phyloP scores from a whole-genome alignment of 1,284 basidiomycete species.

The Trametes sp. region DNA sequence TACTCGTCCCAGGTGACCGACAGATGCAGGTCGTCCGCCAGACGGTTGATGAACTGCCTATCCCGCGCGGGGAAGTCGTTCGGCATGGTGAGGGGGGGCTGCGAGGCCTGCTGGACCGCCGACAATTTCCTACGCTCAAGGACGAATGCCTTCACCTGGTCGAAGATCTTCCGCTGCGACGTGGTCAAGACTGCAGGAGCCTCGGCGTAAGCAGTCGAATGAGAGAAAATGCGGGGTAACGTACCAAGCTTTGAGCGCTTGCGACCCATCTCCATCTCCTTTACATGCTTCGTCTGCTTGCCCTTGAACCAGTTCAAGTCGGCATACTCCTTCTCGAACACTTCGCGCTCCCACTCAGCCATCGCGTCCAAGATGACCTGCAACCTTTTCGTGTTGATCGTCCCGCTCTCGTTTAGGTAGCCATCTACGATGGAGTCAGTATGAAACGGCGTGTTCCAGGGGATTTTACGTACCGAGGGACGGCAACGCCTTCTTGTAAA shows the following conservation, averaged over 20 bases:
- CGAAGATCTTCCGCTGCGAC: conserved; percentile 79
- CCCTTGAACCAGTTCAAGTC: conserved; percentile 93
- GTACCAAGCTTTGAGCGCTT: conserved; percentile 61
- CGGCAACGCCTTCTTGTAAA: conserved; percentile 94
- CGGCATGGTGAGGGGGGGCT: conserved; percentile 66
- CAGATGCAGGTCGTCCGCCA: conserved; percentile 81
- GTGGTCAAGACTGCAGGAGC: conserved; percentile 66
- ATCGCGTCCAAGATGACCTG: conserved; percentile 92
- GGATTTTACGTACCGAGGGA: conserved; percentile 64
- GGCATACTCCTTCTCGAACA: conserved; percentile 90
- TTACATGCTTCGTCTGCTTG: conserved; percentile 79
- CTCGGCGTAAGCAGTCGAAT: background rate
- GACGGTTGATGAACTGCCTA: conserved; percentile 75
- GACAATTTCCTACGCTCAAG: conserved; percentile 55
- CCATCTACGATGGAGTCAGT: conserved; percentile 63
- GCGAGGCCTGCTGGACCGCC: conserved; percentile 44
- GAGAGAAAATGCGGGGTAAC: conserved; percentile 27
- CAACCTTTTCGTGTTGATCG: conserved; percentile 82
- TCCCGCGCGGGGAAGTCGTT: conserved; percentile 84
- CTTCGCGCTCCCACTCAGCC: conserved; percentile 85
- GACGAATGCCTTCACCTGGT: conserved; percentile 80
- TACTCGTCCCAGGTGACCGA: conserved; percentile 89
- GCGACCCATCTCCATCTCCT: conserved; percentile 60
- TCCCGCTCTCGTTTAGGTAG: conserved; percentile 92
- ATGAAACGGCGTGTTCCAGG: background rate